A percentile compares a stretch with the other conserved stretches of the same genome.
phyloP scores from a whole-genome alignment of 768 basidiomycete species.

The Infundibulicybe gibba region DNA sequence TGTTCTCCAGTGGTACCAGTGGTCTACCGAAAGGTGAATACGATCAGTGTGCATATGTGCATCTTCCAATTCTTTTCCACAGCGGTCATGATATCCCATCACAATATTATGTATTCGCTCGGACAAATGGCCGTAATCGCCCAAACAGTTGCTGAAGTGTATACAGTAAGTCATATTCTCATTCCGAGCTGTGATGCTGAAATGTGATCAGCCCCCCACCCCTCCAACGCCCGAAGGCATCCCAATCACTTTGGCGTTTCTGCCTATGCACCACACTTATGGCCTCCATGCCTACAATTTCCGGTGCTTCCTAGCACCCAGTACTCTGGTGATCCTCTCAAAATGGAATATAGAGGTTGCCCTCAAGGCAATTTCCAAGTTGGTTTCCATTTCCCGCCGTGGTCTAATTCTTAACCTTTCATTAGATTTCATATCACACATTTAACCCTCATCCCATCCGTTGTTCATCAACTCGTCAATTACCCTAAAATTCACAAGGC shows the following conservation, averaged over 20 bases:
- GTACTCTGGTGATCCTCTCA: conserved; percentile 49
- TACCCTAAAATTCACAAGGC: conserved; percentile 43
- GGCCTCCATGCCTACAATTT: conserved; percentile 55
- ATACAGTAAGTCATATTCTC: conserved; percentile 28
- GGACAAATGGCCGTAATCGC: conserved; percentile 30
- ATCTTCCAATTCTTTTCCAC: neutral
- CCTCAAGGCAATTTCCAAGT: conserved; percentile 58
- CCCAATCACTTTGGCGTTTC: conserved; percentile 48
- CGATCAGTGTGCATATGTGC: too few species aligned
- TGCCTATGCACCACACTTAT: conserved; percentile 69
- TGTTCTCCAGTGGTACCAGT: conserved; percentile 78
- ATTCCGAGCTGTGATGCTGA: neutral
- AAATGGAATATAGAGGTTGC: conserved; percentile 55
- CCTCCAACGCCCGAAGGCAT: conserved; percentile 39
- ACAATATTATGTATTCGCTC: conserved; percentile 49
- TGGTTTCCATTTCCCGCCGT: conserved; percentile 10
- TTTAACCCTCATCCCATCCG: conserved; percentile 55
- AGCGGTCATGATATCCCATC: conserved; percentile 77
- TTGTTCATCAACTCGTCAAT: conserved; percentile 62
- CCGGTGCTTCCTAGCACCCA: conserved; percentile 39
- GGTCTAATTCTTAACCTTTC: neutral
- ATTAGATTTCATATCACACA: conserved; percentile 27
- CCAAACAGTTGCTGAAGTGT: conserved; percentile 26
- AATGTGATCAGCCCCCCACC: conserved; percentile 27
- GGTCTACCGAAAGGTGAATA: conserved; percentile 64